Percentiles rank a stretch among this genome's conserved stretches.
Conservation (phyloP, 768 basidiomycete species). For the Trametes sanguinea region DNA sequence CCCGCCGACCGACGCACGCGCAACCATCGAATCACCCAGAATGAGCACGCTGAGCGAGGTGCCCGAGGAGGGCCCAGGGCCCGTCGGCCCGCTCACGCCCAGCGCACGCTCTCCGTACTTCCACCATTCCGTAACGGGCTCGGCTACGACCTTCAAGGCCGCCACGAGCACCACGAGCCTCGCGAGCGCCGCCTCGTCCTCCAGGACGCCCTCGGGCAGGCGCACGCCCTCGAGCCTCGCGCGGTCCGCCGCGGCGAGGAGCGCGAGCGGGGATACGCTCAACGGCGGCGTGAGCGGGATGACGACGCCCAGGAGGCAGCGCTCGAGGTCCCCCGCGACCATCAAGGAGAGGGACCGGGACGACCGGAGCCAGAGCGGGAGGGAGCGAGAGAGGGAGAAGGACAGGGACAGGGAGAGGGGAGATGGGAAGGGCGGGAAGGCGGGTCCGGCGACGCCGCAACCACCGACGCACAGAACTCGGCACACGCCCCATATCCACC, state of each 20-base stretch:
- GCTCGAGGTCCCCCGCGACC: constrained; percentile 22
- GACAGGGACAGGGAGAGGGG: constrained; percentile 18
- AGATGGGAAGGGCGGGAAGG: constrained; percentile 16
- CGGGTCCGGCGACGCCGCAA: neutral
- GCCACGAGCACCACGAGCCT: constrained; percentile 34
- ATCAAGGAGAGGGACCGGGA: constrained; percentile 19
- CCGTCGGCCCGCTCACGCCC: constrained; percentile 17
- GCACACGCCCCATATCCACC: constrained; percentile 58
- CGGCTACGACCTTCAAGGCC: constrained; percentile 41
- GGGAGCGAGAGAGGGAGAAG: constrained; percentile 18
- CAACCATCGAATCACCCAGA: constrained; percentile 28
- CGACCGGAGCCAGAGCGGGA: constrained; percentile 15
- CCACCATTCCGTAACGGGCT: constrained; percentile 37
- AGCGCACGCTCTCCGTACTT: constrained; percentile 41
- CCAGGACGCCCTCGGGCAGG: constrained; percentile 23
- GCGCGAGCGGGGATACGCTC: constrained; percentile 19
- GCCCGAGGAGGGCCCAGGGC: constrained; percentile 30
- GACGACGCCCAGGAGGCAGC: constrained; percentile 13
- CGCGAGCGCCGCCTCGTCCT: constrained; percentile 29
- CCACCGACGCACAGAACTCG: constrained; percentile 42
- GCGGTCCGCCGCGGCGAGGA: constrained; percentile 16
- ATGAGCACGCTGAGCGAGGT: constrained; percentile 32
- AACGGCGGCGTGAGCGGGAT: constrained; percentile 16
- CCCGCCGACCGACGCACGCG: constrained; percentile 3
- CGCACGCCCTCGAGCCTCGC: constrained; percentile 21